These are phyloP conservation scores for Apiospora kogelbergensis DNA, from an alignment of 2,329 filamentous ascomycete species.

Conservation along the genomic window DNA sequence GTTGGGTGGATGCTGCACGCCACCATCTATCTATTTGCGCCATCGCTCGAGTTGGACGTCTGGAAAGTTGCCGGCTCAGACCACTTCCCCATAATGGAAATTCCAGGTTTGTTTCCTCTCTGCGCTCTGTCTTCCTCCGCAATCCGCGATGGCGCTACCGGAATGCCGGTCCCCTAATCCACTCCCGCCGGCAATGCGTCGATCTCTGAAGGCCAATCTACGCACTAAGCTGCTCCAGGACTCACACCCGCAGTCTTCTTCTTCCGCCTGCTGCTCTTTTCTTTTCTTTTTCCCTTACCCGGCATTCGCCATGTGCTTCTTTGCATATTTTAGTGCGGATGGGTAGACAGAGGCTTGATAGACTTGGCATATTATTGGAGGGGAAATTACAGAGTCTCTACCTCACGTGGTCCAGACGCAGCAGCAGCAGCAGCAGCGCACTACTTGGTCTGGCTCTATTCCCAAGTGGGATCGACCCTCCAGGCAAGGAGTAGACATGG, in stretches of 20 bases:
- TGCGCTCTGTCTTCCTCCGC: neutral
- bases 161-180: constrained; percentile 6
- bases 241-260: neutral
- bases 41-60: neutral
- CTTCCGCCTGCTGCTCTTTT: neutral
- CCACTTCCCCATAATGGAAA: neutral
- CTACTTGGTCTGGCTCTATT: neutral
- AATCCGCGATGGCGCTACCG: neutral
- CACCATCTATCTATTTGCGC: neutral
- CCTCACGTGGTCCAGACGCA: neutral
- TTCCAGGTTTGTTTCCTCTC: neutral
- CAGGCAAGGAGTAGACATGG: neutral
- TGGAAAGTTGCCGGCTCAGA: neutral
- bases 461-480: neutral
- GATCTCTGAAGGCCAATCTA: neutral
- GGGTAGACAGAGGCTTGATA: neutral
- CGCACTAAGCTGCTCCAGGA: neutral
- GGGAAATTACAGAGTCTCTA: neutral
- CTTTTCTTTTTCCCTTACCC: neutral
- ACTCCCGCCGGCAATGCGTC: neutral
- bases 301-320: neutral
- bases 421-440: neutral
- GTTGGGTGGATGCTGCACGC: neutral
- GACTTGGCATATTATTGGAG: neutral
- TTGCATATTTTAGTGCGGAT: neutral